Evolutionary conservation across 73 alveolate species (phyloP).

Genomic region (Breviolum minutum): DNA sequence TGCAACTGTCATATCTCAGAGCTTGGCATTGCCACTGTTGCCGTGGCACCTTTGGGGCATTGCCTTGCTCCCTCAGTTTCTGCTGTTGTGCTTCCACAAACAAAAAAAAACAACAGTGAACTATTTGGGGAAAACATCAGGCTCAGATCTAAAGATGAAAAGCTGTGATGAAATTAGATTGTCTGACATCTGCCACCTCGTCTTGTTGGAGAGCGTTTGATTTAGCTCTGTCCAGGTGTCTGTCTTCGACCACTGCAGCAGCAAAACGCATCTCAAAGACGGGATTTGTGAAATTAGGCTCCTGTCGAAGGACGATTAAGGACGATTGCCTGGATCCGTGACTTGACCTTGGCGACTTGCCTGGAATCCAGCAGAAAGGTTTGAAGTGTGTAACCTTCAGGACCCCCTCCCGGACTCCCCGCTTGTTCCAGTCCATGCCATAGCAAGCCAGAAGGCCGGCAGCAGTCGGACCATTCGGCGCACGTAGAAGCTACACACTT

Average conservation of each 20-base stretch:
- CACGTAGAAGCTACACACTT: constrained; percentile 23
- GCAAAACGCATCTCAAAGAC: constrained; percentile 11
- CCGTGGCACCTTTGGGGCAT: constrained; percentile 61
- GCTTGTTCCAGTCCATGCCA: constrained; percentile 32
- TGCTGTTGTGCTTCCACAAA: no score
- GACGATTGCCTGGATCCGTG: no score
- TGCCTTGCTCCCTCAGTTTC: constrained; percentile 18
- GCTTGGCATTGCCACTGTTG: background rate
- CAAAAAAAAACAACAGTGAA: no score
- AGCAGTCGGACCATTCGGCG: constrained; percentile 62
- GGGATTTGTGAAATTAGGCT: constrained; percentile 15
- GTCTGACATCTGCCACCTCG: no score
- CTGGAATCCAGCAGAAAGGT: no score
- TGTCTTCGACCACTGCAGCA: constrained; percentile 49
- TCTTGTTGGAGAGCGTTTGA: no score
- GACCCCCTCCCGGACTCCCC: background rate
- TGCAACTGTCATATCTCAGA: background rate
- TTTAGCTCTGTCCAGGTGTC: background rate
- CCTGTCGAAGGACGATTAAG: background rate
- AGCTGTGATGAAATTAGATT: no score
- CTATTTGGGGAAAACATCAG: no score
- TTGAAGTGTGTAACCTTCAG: background rate
- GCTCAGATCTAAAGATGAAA: no score
- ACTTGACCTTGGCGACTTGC: no score
- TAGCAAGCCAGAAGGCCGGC: constrained; percentile 68